These are phyloP conservation scores for Cordia subcordata DNA, from an alignment of 257 asterid genomes.

Conservation along the genomic window DNA sequence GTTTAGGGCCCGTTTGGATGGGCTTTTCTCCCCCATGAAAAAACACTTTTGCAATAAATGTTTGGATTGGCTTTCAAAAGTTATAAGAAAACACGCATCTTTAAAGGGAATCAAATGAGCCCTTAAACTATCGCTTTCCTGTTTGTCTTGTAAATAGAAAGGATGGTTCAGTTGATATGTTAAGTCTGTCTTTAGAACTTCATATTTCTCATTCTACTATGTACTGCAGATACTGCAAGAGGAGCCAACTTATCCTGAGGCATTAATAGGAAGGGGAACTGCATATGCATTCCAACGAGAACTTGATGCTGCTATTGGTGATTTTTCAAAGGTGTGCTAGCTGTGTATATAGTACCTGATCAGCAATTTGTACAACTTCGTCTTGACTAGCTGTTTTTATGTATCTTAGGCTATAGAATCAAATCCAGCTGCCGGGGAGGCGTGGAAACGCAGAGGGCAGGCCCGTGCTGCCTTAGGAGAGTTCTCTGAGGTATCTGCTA, in stretches of 20 bases:
- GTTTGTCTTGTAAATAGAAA: constrained; percentile 17
- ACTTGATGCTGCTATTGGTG: constrained; percentile 90
- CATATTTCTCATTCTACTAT: constrained; percentile 18
- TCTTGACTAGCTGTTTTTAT: neutral
- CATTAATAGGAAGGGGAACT: constrained; percentile 96
- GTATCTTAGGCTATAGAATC: constrained; percentile 70
- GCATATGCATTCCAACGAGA: constrained; percentile 97
- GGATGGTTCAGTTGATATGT: constrained; percentile 14
- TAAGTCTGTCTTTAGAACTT: constrained; percentile 6
- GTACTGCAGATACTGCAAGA: constrained; percentile 67
- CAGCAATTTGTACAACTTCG: neutral
- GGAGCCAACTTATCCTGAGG: constrained; percentile 93
- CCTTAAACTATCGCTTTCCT: constrained; percentile 13
- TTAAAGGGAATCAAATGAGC: no score
- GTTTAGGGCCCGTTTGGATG: no score
- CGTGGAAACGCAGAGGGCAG: constrained; percentile 99
- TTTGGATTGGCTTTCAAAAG: no score
- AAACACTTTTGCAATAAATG: no score
- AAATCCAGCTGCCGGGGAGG: constrained; percentile 95
- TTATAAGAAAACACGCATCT: no score
- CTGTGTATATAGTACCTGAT: constrained; percentile 1
- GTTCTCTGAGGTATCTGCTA: constrained; percentile 63
- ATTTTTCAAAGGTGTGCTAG: constrained; percentile 73
- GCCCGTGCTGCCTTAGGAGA: constrained; percentile 99
- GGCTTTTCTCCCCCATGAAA: no score